Conservation (phyloP, 768 basidiomycete species). For the Albatrellus ellisii region DNA sequence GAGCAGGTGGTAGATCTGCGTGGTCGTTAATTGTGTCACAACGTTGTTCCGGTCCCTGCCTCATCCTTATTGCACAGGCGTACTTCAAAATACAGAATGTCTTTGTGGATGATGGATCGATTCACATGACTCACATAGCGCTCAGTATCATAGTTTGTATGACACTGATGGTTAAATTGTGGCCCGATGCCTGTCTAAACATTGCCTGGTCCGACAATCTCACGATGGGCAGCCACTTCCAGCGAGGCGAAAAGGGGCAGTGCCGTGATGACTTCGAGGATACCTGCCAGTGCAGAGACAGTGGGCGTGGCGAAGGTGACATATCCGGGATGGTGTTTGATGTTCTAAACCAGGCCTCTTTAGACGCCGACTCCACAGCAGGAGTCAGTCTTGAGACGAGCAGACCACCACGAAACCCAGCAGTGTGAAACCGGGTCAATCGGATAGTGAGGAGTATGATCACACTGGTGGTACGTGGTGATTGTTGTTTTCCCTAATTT, state of each 20-base stretch:
- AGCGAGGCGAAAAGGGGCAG: conserved; percentile 18
- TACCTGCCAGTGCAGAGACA: conserved; percentile 54
- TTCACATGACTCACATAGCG: conserved; percentile 45
- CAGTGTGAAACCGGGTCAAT: conserved; percentile 16
- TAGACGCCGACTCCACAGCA: conserved; percentile 30
- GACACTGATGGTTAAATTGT: conserved; percentile 42
- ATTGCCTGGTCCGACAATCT: conserved; percentile 71
- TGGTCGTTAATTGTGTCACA: conserved; percentile 61
- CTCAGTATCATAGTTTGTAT: no score
- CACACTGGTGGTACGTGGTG: conserved; percentile 10
- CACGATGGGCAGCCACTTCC: conserved; percentile 29
- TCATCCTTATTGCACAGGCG: conserved; percentile 36
- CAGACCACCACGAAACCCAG: conserved; percentile 15
- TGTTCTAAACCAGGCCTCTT: conserved; percentile 25
- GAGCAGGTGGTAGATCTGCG: conserved; percentile 85
- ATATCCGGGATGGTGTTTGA: conserved; percentile 83
- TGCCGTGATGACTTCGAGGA: conserved; percentile 50
- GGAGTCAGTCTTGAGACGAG: conserved; percentile 22
- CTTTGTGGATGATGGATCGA: conserved; percentile 99
- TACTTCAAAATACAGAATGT: conserved; percentile 99
- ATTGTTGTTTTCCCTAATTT: no score
- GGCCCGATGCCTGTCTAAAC: conserved; percentile 87
- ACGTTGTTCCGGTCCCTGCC: conserved; percentile 4
- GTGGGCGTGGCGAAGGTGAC: conserved; percentile 19
- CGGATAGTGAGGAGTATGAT: conserved; percentile 13